Conservation (phyloP, 306 rosid genomes). For the Abrus pulchellus region DNA sequence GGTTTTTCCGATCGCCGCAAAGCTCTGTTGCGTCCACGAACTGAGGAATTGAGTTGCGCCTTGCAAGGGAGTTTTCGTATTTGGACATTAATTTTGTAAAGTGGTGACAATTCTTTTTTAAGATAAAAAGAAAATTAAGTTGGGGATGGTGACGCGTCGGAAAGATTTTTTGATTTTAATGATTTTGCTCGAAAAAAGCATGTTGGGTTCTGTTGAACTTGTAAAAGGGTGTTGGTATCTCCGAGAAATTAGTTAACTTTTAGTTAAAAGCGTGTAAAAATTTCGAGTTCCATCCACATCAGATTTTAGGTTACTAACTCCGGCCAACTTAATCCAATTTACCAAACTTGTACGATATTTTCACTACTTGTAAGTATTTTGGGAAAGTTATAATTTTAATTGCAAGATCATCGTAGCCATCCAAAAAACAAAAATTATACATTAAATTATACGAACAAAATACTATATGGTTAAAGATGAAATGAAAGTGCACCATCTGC, state of each 20-base stretch:
- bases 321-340: not conserved
- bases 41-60: not conserved
- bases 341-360: not conserved
- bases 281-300: constrained; percentile 36
- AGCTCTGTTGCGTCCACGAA: not conserved
- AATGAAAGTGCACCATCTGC: too few relatives aligned
- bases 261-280: not conserved
- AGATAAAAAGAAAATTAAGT: not conserved
- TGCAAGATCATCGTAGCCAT: too few relatives aligned
- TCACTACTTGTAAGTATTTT: not conserved
- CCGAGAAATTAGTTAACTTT: constrained; percentile 23
- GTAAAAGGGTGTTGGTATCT: constrained; percentile 12
- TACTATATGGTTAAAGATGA: too few relatives aligned
- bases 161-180: constrained; percentile 9
- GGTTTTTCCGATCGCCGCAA: not conserved
- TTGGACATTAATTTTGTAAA: constrained; percentile 30
- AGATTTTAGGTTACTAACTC: constrained; percentile 24
- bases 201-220: constrained; percentile 25
- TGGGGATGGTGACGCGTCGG: constrained; percentile 31
- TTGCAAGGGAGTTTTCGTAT: constrained; percentile 29
- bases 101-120: not conserved
- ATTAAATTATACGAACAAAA: too few relatives aligned
- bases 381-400: not conserved
- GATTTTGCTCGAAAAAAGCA: constrained; percentile 9
- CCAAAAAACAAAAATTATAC: too few relatives aligned